Base-by-base conservation (phyloP, 2,329 filamentous ascomycete species). In the Ascochyta fabae region DNA sequence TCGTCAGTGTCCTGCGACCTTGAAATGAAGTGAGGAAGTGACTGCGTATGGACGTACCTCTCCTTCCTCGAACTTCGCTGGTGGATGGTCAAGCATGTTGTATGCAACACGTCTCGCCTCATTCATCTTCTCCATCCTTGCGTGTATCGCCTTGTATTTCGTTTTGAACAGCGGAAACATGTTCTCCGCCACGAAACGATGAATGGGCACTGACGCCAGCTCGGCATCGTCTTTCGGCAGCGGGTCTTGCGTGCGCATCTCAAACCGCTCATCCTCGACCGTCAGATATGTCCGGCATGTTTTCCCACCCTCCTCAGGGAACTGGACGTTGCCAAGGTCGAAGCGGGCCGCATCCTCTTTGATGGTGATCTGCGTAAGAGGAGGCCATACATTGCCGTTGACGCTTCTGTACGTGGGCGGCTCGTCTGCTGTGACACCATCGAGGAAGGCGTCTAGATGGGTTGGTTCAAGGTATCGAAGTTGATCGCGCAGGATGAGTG, bases 241-340 rank as follows among this genome's bases (percentile, higher is more conserved):
- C 1, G 61, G 41, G 1, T 68, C 61, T 13, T 56, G 54, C n/a
- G 61, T 60, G 22, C 53, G 59, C 47, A 68, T 53, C 47, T 71
- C 59, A 23, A 65, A 60, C 0, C 56, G 53, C 4, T 60, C 66
- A 19, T 61, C 47, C 2, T 70, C 64, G 4, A 69, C 50, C 2
- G 57, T 44, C 3, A 73, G 29, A n/a, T 58, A 49, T 1, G 63
- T 58, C 1, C 58, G 53, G 15, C 53, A 46, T 13, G 66, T 42
- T 8, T 33, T 35, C 19, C 65, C 60, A 2, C 46, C 50, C 9
- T 64, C 58, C 31, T 65, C 62, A 1, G 55, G 39, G 24, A 70
- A 68, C 16, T 55, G 40, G 0, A 75, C 68, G 24, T 75, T 74
- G 13, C 71, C 70, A 2, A 75, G 46, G 24, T 73, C 68, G 46